These are phyloP conservation scores for Durio zibethinus DNA, from an alignment of 345 rosid genomes.

Conservation along the genomic window DNA sequence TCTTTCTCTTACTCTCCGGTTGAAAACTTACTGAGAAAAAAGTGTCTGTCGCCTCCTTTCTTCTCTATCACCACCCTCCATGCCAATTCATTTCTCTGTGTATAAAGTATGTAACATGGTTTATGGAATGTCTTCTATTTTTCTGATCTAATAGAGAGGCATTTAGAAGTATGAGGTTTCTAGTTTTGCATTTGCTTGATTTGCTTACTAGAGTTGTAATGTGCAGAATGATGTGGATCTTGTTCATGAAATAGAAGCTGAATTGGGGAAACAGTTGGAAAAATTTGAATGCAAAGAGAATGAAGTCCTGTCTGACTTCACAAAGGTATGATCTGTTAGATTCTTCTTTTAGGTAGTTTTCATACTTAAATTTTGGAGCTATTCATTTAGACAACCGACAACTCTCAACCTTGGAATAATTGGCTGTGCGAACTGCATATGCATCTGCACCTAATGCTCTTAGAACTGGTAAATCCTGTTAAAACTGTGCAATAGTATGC, in stretches of 20 bases:
- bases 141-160: background rate
- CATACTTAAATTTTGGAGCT: background rate
- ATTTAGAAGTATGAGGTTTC: background rate
- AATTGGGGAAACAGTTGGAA: constrained; percentile 61
- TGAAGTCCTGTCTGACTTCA: constrained; percentile 68
- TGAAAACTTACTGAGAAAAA: background rate
- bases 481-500: background rate
- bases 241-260: constrained; percentile 74
- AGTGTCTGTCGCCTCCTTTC: too few species aligned
- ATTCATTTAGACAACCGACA: background rate
- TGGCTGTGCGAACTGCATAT: background rate
- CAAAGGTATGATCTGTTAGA: constrained; percentile 42
- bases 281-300: constrained; percentile 63
- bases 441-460: background rate
- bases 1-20: background rate
- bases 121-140: background rate
- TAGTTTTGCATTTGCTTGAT: background rate
- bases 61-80: background rate
- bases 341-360: background rate
- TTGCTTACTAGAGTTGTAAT: constrained; percentile 22
- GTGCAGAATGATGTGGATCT: constrained; percentile 76
- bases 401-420: background rate
- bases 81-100: background rate
- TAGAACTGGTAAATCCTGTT: background rate
- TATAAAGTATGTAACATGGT: background rate